Conservation (phyloP, 225 moss, liverwort and hornwort species). For the Pseudoscleropodium purum region DNA sequence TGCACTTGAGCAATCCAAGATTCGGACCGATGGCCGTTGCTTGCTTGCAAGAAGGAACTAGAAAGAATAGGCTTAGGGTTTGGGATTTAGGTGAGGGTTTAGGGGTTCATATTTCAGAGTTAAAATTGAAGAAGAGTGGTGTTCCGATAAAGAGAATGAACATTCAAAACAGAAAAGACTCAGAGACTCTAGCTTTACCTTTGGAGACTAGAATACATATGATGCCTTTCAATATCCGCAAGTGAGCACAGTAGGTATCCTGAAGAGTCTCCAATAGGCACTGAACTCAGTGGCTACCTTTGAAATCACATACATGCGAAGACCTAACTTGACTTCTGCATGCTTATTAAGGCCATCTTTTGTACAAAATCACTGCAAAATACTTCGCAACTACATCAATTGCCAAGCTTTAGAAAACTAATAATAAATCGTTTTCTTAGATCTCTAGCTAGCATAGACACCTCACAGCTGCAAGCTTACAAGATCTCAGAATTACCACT, state of each 20-base stretch:
- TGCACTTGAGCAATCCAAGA: slow-evolving; percentile 39
- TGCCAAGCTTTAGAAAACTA: background rate
- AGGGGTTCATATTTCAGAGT: background rate
- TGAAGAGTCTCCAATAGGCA: slow-evolving; percentile 8
- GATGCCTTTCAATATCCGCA: slow-evolving; percentile 5
- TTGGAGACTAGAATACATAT: background rate
- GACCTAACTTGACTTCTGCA: background rate
- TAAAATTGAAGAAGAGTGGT: background rate
- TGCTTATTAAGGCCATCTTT: background rate
- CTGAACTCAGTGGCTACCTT: background rate
- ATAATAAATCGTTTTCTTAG: background rate
- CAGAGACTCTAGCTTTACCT: background rate
- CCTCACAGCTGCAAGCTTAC: background rate
- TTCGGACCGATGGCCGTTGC: slow-evolving; percentile 26
- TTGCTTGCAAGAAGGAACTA: slow-evolving; percentile 41
- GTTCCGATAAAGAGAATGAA: background rate
- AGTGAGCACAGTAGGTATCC: background rate
- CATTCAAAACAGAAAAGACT: background rate
- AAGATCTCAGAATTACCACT: background rate
- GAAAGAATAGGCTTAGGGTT: background rate
- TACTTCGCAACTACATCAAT: background rate
- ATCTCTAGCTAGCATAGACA: background rate
- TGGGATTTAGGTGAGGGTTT: background rate
- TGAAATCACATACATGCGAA: background rate
- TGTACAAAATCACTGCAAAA: background rate